These are phyloP conservation scores for Henckelia pumila DNA, from an alignment of 257 asterid species.

Conservation along the genomic window DNA sequence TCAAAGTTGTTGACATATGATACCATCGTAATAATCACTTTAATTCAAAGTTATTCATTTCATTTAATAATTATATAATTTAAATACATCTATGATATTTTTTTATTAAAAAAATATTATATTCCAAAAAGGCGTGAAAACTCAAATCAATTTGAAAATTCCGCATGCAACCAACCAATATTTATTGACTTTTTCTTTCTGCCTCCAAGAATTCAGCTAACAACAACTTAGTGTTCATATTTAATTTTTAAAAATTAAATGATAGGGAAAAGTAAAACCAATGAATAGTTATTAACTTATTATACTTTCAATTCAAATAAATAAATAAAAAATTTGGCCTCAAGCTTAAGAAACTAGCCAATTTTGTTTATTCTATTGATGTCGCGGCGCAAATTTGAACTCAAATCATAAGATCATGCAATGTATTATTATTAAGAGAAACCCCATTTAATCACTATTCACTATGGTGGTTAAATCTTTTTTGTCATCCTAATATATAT, in stretches of 20 bases:
- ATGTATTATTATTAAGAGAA: too few species aligned
- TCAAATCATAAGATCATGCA: too few species aligned
- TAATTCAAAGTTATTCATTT: neutral
- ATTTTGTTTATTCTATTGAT: too few species aligned
- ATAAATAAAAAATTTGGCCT: too few species aligned
- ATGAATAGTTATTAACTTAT: neutral
- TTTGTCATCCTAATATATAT: too few species aligned
- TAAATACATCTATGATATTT: too few species aligned
- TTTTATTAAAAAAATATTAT: neutral
- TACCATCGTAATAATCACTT: neutral
- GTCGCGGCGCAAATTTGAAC: too few species aligned
- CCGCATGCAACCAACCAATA: neutral
- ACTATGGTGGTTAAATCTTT: too few species aligned
- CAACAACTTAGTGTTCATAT: neutral
- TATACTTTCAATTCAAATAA: too few species aligned
- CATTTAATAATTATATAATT: neutral
- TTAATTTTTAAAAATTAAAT: neutral
- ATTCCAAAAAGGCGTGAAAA: neutral
- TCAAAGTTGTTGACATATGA: neutral
- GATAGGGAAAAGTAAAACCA: too few species aligned
- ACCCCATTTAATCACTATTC: too few species aligned
- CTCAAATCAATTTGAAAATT: slow-evolving; percentile 15
- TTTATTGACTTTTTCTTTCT: slow-evolving; percentile 19
- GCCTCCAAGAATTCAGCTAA: slow-evolving; percentile 13
- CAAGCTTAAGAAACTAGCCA: too few species aligned